Conservation (phyloP, 441 rosid species). For the Melastoma candidum region DNA sequence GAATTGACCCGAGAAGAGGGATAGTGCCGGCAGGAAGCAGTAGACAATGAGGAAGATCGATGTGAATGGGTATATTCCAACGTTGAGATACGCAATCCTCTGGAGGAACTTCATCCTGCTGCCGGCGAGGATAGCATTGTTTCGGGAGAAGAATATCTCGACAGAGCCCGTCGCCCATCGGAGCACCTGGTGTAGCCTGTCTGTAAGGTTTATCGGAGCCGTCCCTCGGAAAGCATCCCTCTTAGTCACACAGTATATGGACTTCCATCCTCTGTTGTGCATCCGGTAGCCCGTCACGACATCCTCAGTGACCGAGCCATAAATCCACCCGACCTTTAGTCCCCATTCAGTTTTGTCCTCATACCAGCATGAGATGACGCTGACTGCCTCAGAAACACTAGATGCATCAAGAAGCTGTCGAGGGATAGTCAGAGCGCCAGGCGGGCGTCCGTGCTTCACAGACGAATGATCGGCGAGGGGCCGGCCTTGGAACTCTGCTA, state of each 20-base stretch:
- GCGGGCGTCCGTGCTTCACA: constrained; percentile 13
- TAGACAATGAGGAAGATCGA: constrained; percentile 18
- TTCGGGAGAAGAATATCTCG: constrained; percentile 16
- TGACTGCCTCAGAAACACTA: constrained; percentile 14
- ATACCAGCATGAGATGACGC: constrained; percentile 18
- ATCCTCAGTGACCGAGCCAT: constrained; percentile 16
- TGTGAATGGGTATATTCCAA: constrained; percentile 15
- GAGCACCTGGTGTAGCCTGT: constrained; percentile 17
- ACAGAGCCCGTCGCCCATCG: constrained; percentile 17
- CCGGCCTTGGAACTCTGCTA: constrained; percentile 16
- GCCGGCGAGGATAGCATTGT: constrained; percentile 14
- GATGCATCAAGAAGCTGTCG: constrained; percentile 14
- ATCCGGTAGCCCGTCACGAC: constrained; percentile 16
- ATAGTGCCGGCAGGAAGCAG: constrained; percentile 17
- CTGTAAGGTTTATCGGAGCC: constrained; percentile 15
- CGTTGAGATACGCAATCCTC: constrained; percentile 16
- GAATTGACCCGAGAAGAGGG: constrained; percentile 18
- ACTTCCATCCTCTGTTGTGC: constrained; percentile 19
- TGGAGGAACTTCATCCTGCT: constrained; percentile 15
- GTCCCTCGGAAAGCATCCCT: constrained; percentile 19
- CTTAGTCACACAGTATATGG: constrained; percentile 15
- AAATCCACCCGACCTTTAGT: constrained; percentile 11
- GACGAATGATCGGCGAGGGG: constrained; percentile 14
- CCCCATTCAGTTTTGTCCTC: constrained; percentile 20
- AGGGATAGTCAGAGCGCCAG: constrained; percentile 15